Evolutionary conservation across 176 grass and related monocot species (phyloP), one percentile per base, ranked within the genome.

Genomic region (Dendrocalamus sinicus): DNA sequence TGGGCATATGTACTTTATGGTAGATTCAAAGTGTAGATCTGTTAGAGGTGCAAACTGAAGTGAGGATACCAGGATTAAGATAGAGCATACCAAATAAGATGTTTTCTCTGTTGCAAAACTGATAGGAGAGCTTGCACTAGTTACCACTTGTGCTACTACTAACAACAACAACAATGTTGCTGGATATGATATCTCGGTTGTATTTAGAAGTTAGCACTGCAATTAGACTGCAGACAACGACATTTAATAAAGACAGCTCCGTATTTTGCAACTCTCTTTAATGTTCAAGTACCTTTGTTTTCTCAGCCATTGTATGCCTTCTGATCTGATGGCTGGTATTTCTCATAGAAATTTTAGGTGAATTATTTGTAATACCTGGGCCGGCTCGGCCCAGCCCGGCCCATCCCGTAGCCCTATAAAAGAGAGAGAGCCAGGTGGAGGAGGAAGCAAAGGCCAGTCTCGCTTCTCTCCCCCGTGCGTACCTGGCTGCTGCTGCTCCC

Each of bases 31-130:
- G 45, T 10, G 13, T 53, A 41, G 71, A 54, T n/a, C 50, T 46
- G 39, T 77, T 68, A 57, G 32, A 68, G 50, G n/a, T 20, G 63
- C 1, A 20, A 68, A 32, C 63, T 46, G 16, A 84, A 76, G 72
- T 20, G 47, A 76, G 46, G 48, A 22, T 75, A 30, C 24, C 48
- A 30, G 30, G 72, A 40, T 52, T 43, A 39, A 4, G 60, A 43
- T 53, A 11, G 32, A 67, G 20, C 64, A 55, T 67, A 20, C 32
- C 22, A 54, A 57, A 67, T 57, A 64, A 68, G 32, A 68, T 77
- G 23, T 45, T 77, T 14, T 69, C 14, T 50, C 37, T 85, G 47
- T 76, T n/a, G 2, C 61, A 32, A 55, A 84, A 85, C 48, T 32
- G 32, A 69, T 6, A 45, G 1, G 16, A 39, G 9, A 26, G 60